Evolutionary conservation across 2,329 filamentous ascomycete genomes (phyloP).

Genomic region (Lecanicillium sp.): DNA sequence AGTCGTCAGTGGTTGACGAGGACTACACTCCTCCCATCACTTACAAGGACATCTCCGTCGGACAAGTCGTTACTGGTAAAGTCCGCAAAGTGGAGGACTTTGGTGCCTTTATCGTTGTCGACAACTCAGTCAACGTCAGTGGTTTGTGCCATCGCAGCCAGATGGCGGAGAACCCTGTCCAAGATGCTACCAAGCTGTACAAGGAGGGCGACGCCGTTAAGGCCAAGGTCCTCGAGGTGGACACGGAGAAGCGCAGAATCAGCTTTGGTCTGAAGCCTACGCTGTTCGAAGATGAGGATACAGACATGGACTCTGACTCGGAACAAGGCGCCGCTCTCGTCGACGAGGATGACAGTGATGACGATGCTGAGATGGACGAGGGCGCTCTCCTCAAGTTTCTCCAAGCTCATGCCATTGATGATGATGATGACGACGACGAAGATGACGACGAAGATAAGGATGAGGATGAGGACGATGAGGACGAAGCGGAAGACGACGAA

Average conservation of each 20-base stretch:
- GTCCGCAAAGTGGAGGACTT: constrained; percentile 92
- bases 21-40: constrained; percentile 68
- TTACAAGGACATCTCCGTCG: constrained; percentile 70
- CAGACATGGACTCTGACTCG: constrained; percentile 43
- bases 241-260: constrained; percentile 68
- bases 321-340: constrained; percentile 40
- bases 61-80: constrained; percentile 81
- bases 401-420: constrained; percentile 37
- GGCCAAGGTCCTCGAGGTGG: constrained; percentile 76
- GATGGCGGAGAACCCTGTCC: constrained; percentile 77
- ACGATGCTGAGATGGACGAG: constrained; percentile 45
- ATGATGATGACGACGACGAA: constrained; percentile 31
- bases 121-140: constrained; percentile 81
- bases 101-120: constrained; percentile 87
- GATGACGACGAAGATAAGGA: constrained; percentile 21
- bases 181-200: constrained; percentile 85
- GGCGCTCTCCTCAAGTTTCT: constrained; percentile 38
- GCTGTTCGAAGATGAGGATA: constrained; percentile 66
- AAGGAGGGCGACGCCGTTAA: constrained; percentile 90
- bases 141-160: constrained; percentile 89
- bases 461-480: constrained; percentile 36
- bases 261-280: constrained; percentile 91
- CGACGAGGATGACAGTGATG: constrained; percentile 38
- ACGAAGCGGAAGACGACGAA: constrained; percentile 23
- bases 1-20: constrained; percentile 74